Evolutionary conservation across 352 stramenopile species (phyloP).

Genomic region (Pythium grandisporangium): DNA sequence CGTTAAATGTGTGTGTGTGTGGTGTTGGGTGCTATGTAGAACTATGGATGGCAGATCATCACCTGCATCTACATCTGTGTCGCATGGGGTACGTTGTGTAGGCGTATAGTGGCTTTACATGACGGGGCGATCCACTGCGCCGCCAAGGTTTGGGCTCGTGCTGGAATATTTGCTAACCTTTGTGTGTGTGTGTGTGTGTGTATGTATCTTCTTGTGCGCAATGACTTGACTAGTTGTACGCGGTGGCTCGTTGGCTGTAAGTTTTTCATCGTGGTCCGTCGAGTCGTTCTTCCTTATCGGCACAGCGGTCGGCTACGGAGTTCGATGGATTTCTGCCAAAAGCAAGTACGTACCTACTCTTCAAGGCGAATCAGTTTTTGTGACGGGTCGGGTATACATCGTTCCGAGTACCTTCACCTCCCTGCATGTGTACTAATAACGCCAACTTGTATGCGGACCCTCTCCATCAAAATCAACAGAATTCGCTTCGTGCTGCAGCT

Average conservation of each 20-base stretch:
- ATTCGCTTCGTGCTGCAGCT: constrained; percentile 49
- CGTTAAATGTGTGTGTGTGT: constrained; percentile 1
- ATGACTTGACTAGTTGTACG: constrained; percentile 42
- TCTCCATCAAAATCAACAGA: constrained; percentile 12
- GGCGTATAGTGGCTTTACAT: no score
- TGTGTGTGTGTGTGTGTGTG: background rate
- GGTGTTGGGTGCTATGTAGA: constrained; percentile 20
- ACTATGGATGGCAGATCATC: constrained; percentile 71
- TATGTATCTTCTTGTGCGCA: no score
- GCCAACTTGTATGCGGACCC: background rate
- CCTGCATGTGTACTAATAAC: no score
- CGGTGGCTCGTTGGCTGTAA: constrained; percentile 53
- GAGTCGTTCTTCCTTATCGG: constrained; percentile 70
- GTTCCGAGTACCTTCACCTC: no score
- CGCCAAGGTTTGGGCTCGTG: constrained; percentile 12
- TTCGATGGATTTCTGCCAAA: constrained; percentile 72
- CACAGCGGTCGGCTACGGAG: constrained; percentile 54
- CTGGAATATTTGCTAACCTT: constrained; percentile 5
- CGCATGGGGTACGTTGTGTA: constrained; percentile 79
- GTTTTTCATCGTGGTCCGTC: constrained; percentile 73
- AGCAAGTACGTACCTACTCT: constrained; percentile 52
- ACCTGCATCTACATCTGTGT: constrained; percentile 73
- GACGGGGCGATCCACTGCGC: no score
- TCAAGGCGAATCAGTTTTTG: background rate
- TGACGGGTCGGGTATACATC: no score